Evolutionary conservation across 345 rosid genomes (phyloP), one percentile per base, ranked within the genome.

Genomic region (Hevea brasiliensis): DNA sequence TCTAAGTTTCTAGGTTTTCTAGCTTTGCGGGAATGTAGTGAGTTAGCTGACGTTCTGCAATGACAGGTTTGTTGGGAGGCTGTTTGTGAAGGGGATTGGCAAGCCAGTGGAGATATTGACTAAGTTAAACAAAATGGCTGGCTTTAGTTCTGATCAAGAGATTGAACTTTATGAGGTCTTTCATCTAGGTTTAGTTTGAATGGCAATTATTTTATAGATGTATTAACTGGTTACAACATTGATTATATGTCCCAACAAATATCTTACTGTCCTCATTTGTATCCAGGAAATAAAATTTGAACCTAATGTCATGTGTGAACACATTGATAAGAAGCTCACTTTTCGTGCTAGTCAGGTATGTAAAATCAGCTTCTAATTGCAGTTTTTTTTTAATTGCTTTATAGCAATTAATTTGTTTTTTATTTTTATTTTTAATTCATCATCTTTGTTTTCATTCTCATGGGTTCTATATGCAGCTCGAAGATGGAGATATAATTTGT

Each of bases 401-500:
- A 5, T 29, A 20, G 59, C 57, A 55, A 29, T 44, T 65, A 32
- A 4, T 1, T 32, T 32, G 3, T 32, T 32, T 32, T 32, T 32
- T 1, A 2, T 23, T 26, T 35, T 29, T 47, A 32, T 48, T 15
- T 21, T 62, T n/a, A n/a, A n/a, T 48, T 32, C 45, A 23, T 55
- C 7, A 29, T 65, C 37, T 48, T 51, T 37, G 10, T 57, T 75
- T 57, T 29, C 58, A 58, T 69, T 42, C 21, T 18, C 18, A 2
- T 50, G 47, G 64, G 53, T 18, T 23, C 45, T 8, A 5, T 45
- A 56, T 81, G 76, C 85, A 90, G 96, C 83, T 93, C 74, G 98
- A 93, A 87, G 99, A 96, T 85, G 98, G 99, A 53, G 99, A 96
- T 72, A 91, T 96, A 63, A 83, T 96, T 59, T 96, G 98, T 87